Evolutionary conservation across 2,329 filamentous ascomycete genomes (phyloP), one percentile per base, ranked within the genome.

Genomic region (Cladophialophora bantiana): DNA sequence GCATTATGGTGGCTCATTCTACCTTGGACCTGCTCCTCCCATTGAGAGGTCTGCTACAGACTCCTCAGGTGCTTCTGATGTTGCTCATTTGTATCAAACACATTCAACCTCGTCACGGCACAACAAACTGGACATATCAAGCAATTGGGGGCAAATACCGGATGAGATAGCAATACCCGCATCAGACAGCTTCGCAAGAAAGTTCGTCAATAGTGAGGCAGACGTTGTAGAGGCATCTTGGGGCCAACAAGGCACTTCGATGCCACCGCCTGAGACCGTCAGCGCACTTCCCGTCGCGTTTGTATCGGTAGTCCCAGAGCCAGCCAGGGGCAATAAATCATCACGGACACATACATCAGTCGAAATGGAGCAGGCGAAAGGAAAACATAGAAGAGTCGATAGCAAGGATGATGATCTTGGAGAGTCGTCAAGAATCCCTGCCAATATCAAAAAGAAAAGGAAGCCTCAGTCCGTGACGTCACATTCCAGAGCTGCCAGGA

Each of bases 361-460:
- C 18, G 31, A 34, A 55, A 20, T 7, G 18, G 10, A 34, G 15
- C 34, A 34, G 15, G 13, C 1, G 12, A 55, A 55, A 18, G n/a
- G 34, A 26, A 55, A 55, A 35, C 26, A 31, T 10, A 50, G 32
- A 45, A 20, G 32, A 45, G 40, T 4, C 15, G 31, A 48, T 18
- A 12, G 20, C 9, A 20, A 38, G 3, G 32, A 53, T 12, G n/a
- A 4, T n/a, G 18, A 32, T 20, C 26, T 0, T 38, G 48, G 18
- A 12, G 3, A 40, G 34, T 38, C 45, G 10, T 12, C 48, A 26
- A 48, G 18, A 36, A 18, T 13, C 7, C 36, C 53, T 1, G 52
- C 42, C 3, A 84, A 87, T 68, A 83, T 81, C 71, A 94, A 94
- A 82, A 84, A 84, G 66, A 84, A 89, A 74, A 84, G 89, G 60